Conservation (phyloP, 2,329 filamentous ascomycete species). For the Catunica adiposa region DNA sequence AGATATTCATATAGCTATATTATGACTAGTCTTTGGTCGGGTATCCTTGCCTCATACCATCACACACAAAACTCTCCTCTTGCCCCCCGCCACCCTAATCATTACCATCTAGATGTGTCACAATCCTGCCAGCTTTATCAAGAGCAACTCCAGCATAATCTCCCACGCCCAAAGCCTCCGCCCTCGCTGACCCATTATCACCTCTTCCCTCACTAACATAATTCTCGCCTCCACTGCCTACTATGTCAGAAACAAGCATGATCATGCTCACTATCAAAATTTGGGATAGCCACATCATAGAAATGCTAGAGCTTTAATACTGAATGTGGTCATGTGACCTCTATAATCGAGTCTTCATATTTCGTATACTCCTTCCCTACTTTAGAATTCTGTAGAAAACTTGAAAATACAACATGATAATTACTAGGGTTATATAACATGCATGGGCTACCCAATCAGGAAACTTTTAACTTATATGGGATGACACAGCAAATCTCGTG, state of each 20-base stretch:
- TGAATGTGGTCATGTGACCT: too few species aligned
- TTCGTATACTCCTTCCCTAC: too few species aligned
- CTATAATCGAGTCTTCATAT: neutral
- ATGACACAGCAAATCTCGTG: neutral
- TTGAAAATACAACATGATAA: neutral
- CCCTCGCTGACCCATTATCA: slow-evolving; percentile 17
- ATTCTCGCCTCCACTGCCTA: slow-evolving; percentile 24
- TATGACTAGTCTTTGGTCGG: too few species aligned
- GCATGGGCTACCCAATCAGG: neutral
- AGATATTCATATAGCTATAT: too few species aligned
- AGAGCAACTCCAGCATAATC: slow-evolving; percentile 35
- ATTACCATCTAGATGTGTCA: slow-evolving; percentile 31
- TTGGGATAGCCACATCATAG: slow-evolving; percentile 38
- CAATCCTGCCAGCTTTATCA: slow-evolving; percentile 34
- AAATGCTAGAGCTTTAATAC: slow-evolving; percentile 36
- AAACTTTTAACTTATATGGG: neutral
- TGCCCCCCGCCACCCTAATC: slow-evolving; percentile 21
- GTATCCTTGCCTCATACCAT: slow-evolving; percentile 18
- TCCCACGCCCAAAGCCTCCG: slow-evolving; percentile 25
- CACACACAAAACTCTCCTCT: slow-evolving; percentile 28
- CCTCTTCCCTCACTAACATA: slow-evolving; percentile 8
- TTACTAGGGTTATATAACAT: neutral
- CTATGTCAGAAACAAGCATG: slow-evolving; percentile 32
- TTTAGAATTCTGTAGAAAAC: too few species aligned
- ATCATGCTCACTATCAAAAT: slow-evolving; percentile 37